Percentiles rank a stretch among this genome's conserved stretches.
phyloP scores from a whole-genome alignment of 2,329 filamentous ascomycete genomes.

The Neofusicoccum ribis region DNA sequence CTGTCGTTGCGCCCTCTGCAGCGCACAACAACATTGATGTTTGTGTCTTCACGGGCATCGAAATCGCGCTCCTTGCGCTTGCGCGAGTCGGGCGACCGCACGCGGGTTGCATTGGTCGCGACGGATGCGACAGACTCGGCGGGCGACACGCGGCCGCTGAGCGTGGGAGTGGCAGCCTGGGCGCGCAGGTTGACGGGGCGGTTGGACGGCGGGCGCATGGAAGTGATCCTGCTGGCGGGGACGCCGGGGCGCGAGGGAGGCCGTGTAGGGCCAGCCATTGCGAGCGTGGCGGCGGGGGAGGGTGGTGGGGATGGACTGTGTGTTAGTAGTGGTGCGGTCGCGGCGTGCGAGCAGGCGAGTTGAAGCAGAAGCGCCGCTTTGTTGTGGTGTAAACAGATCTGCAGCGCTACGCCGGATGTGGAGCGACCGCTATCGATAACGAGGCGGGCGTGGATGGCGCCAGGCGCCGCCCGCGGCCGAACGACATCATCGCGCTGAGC shows the following conservation, averaged over 20 bases:
- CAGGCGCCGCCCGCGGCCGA: neutral
- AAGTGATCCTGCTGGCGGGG: constrained; percentile 51
- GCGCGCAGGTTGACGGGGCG: constrained; percentile 54
- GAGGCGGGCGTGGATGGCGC: neutral
- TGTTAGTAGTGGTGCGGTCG: neutral
- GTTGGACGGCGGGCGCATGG: constrained; percentile 57
- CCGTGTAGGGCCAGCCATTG: constrained; percentile 58
- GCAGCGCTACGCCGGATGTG: neutral
- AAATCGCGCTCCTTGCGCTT: constrained; percentile 90
- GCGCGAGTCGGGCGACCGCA: constrained; percentile 48
- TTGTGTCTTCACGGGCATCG: constrained; percentile 78
- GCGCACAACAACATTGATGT: constrained; percentile 95
- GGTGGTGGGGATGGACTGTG: neutral
- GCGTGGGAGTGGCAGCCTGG: constrained; percentile 48
- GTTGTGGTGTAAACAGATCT: constrained; percentile 12
- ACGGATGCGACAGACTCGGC: constrained; percentile 67
- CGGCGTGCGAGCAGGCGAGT: neutral
- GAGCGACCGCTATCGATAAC: neutral
- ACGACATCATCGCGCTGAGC: constrained; percentile 6
- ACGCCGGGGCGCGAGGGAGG: constrained; percentile 54
- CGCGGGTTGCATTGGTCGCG: constrained; percentile 40
- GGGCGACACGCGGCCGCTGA: constrained; percentile 63
- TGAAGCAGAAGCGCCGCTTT: constrained; percentile 3
- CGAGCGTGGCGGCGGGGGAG: constrained; percentile 9
- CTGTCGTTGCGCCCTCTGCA: constrained; percentile 91